Evolutionary conservation across 352 stramenopile species (phyloP).

Genomic region (Globisporangium polare): DNA sequence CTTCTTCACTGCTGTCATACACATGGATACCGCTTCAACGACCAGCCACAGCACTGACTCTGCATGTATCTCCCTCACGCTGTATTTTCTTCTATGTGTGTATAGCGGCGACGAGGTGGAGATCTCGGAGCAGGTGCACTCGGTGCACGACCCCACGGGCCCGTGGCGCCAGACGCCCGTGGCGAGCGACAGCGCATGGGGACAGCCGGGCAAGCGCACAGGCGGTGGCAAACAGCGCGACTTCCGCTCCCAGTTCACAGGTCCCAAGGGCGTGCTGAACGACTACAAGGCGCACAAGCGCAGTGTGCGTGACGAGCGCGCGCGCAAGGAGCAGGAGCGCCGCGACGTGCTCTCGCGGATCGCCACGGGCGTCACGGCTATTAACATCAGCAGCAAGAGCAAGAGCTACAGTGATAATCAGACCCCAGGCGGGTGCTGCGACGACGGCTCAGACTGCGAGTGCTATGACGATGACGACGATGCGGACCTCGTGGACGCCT

Average conservation of each 20-base stretch:
- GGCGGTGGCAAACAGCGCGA: conserved; percentile 30
- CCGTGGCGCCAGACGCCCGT: conserved; percentile 62
- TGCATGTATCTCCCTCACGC: not conserved
- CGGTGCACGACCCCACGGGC: conserved; percentile 61
- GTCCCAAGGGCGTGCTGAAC: conserved; percentile 77
- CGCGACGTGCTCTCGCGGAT: conserved; percentile 53
- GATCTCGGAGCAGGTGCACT: conserved; percentile 56
- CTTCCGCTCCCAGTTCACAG: conserved; percentile 66
- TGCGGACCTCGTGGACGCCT: conserved; percentile 46
- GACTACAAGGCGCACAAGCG: conserved; percentile 82
- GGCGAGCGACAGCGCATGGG: conserved; percentile 34
- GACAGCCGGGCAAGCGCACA: conserved; percentile 24
- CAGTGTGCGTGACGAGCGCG: conserved; percentile 47
- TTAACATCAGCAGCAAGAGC: conserved; percentile 1
- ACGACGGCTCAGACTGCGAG: conserved; percentile 24
- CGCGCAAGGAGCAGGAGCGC: conserved; percentile 47
- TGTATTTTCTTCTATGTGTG: not conserved
- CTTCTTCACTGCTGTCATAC: not conserved
- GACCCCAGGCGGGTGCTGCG: conserved; percentile 13
- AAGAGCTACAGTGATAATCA: conserved; percentile 11
- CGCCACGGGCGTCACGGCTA: conserved; percentile 36
- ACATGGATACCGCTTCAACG: not conserved
- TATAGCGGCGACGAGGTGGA: conserved; percentile 48
- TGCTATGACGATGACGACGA: conserved; percentile 26
- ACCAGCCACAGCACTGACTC: not conserved